phyloP scores from a whole-genome alignment of 176 grass and related monocot genomes.

The Coix lacrymajobi region DNA sequence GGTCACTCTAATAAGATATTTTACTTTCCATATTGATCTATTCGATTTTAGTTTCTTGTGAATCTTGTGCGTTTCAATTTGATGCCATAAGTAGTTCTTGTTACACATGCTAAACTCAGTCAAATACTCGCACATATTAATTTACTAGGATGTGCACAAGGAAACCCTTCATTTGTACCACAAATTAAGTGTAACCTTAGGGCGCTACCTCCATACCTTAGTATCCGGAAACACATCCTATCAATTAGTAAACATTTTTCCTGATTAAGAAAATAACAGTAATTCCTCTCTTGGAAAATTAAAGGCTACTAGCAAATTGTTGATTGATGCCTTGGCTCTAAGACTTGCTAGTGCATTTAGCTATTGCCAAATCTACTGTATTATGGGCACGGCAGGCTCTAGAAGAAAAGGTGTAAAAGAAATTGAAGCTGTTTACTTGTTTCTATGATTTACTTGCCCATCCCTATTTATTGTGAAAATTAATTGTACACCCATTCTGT shows the following conservation, averaged over 20 bases:
- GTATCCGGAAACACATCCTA: not conserved
- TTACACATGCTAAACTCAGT: not conserved
- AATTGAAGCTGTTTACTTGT: not conserved
- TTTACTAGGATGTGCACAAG: not conserved
- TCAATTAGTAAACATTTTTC: not conserved
- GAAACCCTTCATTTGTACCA: not conserved
- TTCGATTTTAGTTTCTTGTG: not conserved
- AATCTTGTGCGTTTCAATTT: not conserved
- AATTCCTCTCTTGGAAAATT: not conserved
- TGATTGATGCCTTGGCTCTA: not conserved
- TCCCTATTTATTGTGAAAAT: constrained; percentile 18
- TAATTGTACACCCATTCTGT: not conserved
- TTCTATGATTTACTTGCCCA: constrained; percentile 19
- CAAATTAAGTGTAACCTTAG: not conserved
- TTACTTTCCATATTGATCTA: not conserved
- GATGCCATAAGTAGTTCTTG: not conserved
- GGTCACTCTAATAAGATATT: not conserved
- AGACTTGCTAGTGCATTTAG: not conserved
- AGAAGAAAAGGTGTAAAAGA: not conserved
- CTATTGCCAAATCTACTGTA: not conserved
- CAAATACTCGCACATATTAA: not conserved
- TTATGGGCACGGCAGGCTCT: not conserved
- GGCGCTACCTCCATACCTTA: not conserved
- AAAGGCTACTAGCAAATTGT: not conserved
- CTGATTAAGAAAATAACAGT: not conserved